Base-by-base conservation (phyloP, 495 filamentous ascomycete species). In the Pyronema domesticum region DNA sequence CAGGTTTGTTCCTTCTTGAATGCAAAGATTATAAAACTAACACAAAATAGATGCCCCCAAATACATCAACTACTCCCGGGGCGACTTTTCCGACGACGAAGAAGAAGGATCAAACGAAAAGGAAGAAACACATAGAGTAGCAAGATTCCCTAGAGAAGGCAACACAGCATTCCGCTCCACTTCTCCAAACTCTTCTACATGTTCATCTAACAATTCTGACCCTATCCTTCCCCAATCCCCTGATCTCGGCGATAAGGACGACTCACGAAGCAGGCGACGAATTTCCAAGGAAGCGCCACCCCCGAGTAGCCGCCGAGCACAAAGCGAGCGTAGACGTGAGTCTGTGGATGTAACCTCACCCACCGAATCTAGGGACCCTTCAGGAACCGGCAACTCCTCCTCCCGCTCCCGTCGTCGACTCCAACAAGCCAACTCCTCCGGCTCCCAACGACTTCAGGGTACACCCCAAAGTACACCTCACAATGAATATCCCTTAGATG, bases 31-130 rank as follows among this genome's bases (percentile, higher is more conserved):
- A 42, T 36, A 39, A 49, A 40, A 19, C 46, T 63, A 54, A 63
- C 48, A 44, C 39, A 51, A 43, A 36, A n/a, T 30, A 14, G 93
- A 95, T 66, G 79, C 93, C 23, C 93, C 93, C 37, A 94, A 86
- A 69, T 99, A 94, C 67, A 94, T 99, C 75, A 94, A 99, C 72
- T 99, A 95, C 69, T 89, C 85, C 66, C 83, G 91, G 15, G 91
- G 93, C 5, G 91, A 96, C 63, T 67, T 82, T 36, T 59, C 57
- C 19, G 79, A 83, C 42, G 91, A 95, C 57, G 75, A 76, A 23
- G 91, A 95, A 57, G 76, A 76, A 23, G 77, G 76, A 61, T 95
- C 89, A 0, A 87, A 93, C 51, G 72, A 76, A 19, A 89, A 85
- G 0, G 88, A 94, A 15, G 87, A 89, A 1, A 81, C 74, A 53